Evolutionary conservation across 768 basidiomycete genomes (phyloP).

Genomic region (Saitozyma podzolica): DNA sequence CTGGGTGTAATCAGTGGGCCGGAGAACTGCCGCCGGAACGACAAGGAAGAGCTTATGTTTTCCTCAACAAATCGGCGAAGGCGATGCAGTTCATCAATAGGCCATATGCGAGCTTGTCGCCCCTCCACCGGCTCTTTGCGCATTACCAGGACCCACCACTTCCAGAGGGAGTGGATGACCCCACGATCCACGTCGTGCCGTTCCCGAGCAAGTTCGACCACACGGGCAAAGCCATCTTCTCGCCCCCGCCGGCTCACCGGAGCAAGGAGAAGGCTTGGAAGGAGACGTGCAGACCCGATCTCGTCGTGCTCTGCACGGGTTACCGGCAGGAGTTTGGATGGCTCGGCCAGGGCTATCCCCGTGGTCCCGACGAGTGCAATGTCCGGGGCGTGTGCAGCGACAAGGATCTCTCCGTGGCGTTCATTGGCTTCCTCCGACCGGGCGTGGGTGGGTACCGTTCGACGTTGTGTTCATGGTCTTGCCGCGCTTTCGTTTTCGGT

Average conservation of each 20-base stretch:
- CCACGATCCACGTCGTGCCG: slow-evolving; percentile 60
- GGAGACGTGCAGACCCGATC: slow-evolving; percentile 35
- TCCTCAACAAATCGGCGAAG: slow-evolving; percentile 60
- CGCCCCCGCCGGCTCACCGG: slow-evolving; percentile 48
- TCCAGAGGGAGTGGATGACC: slow-evolving; percentile 56
- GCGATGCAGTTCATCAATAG: slow-evolving; percentile 66
- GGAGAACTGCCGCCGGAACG: slow-evolving; percentile 61
- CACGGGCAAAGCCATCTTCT: slow-evolving; percentile 58
- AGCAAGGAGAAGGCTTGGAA: slow-evolving; percentile 53
- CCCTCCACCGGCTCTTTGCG: slow-evolving; percentile 57
- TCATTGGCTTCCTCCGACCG: slow-evolving; percentile 63
- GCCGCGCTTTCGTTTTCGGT: too few species aligned
- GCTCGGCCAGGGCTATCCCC: slow-evolving; percentile 44
- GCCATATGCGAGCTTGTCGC: slow-evolving; percentile 58
- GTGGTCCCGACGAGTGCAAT: slow-evolving; percentile 43
- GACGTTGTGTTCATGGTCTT: not conserved
- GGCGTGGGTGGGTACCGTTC: slow-evolving; percentile 58
- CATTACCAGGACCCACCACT: slow-evolving; percentile 61
- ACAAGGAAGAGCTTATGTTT: slow-evolving; percentile 65
- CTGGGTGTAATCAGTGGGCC: slow-evolving; percentile 67
- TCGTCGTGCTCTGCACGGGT: slow-evolving; percentile 51
- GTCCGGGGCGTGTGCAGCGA: slow-evolving; percentile 39
- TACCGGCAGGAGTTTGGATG: slow-evolving; percentile 49
- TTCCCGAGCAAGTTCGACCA: slow-evolving; percentile 59
- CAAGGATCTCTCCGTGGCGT: slow-evolving; percentile 58